Conservation (phyloP, 768 basidiomycete genomes). For the Collybiopsis luxurians region DNA sequence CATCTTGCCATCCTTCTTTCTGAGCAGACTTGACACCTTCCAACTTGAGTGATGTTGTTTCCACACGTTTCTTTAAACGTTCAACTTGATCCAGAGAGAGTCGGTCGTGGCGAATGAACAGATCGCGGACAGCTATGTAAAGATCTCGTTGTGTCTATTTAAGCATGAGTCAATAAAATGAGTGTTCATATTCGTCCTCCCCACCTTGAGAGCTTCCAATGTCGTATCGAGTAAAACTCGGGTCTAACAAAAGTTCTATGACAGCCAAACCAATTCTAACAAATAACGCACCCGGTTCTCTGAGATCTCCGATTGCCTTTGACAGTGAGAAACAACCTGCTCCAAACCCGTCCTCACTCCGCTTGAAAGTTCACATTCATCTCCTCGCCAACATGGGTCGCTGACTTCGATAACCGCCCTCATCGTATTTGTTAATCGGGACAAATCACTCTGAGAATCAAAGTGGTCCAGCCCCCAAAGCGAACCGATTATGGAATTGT, state of each 20-base stretch:
- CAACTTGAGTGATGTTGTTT: slow-evolving; percentile 69
- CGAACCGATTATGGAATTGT: slow-evolving; percentile 22
- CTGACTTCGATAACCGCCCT: slow-evolving; percentile 76
- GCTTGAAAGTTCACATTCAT: slow-evolving; percentile 75
- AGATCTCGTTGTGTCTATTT: slow-evolving; percentile 75
- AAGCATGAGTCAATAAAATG: slow-evolving; percentile 9
- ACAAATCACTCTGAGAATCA: slow-evolving; percentile 70
- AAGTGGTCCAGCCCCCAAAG: slow-evolving; percentile 21
- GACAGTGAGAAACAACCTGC: slow-evolving; percentile 64
- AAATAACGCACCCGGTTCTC: slow-evolving; percentile 61
- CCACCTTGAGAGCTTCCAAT: slow-evolving; percentile 75
- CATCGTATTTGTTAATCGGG: slow-evolving; percentile 80
- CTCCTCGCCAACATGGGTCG: slow-evolving; percentile 80
- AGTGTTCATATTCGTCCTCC: slow-evolving; percentile 10
- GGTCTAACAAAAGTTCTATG: slow-evolving; percentile 40
- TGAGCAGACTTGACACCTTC: slow-evolving; percentile 66
- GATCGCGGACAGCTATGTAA: slow-evolving; percentile 82
- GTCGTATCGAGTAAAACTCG: slow-evolving; percentile 62
- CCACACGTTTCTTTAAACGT: slow-evolving; percentile 82
- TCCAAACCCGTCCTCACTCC: slow-evolving; percentile 74
- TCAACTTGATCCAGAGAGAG: slow-evolving; percentile 88
- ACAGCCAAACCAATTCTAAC: slow-evolving; percentile 2
- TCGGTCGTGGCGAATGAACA: slow-evolving; percentile 86
- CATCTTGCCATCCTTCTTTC: slow-evolving; percentile 85
- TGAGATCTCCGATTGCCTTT: slow-evolving; percentile 69